Evolutionary conservation across 805 yeast species (phyloP).

Genomic region (Suhomyces faveliae): DNA sequence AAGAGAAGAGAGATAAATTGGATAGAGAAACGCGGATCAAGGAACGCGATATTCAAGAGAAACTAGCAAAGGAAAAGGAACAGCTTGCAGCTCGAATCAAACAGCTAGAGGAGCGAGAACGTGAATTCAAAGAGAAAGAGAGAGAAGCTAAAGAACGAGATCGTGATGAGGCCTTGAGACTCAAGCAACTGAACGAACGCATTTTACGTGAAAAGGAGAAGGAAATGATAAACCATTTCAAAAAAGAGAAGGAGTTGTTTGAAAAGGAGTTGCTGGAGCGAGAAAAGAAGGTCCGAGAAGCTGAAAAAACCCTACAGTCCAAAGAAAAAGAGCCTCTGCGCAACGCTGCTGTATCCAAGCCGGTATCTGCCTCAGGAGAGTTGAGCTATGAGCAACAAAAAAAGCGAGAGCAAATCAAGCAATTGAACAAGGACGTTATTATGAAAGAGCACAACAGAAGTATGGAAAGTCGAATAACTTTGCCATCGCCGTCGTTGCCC

Average conservation of each 20-base stretch:
- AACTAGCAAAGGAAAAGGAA: slow-evolving; percentile 2
- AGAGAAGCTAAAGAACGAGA: slow-evolving; percentile 4
- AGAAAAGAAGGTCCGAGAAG: slow-evolving; percentile 10
- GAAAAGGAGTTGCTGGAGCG: slow-evolving; percentile 10
- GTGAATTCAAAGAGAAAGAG: slow-evolving; percentile 4
- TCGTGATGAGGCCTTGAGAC: background rate
- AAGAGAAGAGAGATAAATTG: slow-evolving; percentile 3
- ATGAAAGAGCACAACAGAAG: slow-evolving; percentile 12
- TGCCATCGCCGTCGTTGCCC: background rate
- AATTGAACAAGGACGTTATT: slow-evolving; percentile 19
- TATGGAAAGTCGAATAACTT: slow-evolving; percentile 4
- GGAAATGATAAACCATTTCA: slow-evolving; percentile 2
- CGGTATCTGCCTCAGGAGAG: background rate
- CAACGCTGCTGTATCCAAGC: no score
- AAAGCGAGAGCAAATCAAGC: slow-evolving; percentile 18
- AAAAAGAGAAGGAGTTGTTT: slow-evolving; percentile 4
- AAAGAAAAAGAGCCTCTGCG: slow-evolving; percentile 11
- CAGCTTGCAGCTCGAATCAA: slow-evolving; percentile 2
- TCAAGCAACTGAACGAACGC: slow-evolving; percentile 3
- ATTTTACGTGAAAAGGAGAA: slow-evolving; percentile 4
- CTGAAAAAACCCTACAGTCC: slow-evolving; percentile 5
- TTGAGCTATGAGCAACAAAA: slow-evolving; percentile 11
- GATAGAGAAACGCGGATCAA: slow-evolving; percentile 4
- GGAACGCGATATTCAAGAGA: background rate
- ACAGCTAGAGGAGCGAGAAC: slow-evolving; percentile 4